Percentiles rank a stretch among this genome's conserved stretches.
phyloP scores from a whole-genome alignment of 2,329 filamentous ascomycete genomes.

The Ampelomyces quisqualis region DNA sequence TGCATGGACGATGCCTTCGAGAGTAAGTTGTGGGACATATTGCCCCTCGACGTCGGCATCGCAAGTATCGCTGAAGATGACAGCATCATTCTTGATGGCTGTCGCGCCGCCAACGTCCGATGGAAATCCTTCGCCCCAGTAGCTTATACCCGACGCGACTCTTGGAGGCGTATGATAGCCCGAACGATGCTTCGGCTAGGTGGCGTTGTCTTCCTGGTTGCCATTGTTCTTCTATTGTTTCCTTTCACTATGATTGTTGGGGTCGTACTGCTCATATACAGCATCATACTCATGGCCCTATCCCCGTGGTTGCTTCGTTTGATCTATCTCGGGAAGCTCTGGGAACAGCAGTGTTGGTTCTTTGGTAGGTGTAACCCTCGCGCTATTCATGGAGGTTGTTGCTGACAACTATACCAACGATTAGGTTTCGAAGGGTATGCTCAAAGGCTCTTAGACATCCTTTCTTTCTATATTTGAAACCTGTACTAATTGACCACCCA shows the following conservation, averaged over 20 bases:
- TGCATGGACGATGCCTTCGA: conserved; percentile 46
- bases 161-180: conserved; percentile 31
- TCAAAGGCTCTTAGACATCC: no score
- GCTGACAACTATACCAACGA: background rate
- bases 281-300: conserved; percentile 29
- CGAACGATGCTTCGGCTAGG: conserved; percentile 19
- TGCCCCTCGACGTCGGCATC: conserved; percentile 45
- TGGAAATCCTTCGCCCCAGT: conserved; percentile 48
- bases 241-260: background rate
- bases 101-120: conserved; percentile 45
- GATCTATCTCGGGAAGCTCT: conserved; percentile 47
- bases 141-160: conserved; percentile 26
- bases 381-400: no score
- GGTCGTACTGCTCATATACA: conserved; percentile 25
- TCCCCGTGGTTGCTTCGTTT: conserved; percentile 40
- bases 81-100: conserved; percentile 49
- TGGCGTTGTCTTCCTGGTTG: conserved; percentile 19
- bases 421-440: conserved; percentile 34
- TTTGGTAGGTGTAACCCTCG: conserved; percentile 34
- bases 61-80: conserved; percentile 46
- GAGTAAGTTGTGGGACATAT: conserved; percentile 50
- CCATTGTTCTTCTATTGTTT: conserved; percentile 14
- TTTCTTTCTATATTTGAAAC: no score
- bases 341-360: conserved; percentile 46
- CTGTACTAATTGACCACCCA: background rate